Evolutionary conservation across 257 asterid genomes (phyloP).

Genomic region (Leptodermis oblonga): DNA sequence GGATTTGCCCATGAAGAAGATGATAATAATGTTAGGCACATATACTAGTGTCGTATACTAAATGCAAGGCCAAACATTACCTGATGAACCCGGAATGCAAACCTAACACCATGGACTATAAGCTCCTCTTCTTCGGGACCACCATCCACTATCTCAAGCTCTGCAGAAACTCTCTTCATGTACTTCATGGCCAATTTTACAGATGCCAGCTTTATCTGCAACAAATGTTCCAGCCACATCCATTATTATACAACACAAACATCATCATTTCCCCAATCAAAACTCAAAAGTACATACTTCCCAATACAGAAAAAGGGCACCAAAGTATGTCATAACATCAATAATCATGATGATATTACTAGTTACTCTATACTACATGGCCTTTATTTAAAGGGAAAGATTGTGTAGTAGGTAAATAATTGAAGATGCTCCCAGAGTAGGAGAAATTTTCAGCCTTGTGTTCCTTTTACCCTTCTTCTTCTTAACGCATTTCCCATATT

Average conservation of each 20-base stretch:
- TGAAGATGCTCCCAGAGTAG: neutral
- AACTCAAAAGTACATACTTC: neutral
- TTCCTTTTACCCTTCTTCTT: too few species aligned
- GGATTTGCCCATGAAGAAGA: neutral
- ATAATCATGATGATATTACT: neutral
- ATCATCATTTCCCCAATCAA: conserved; percentile 26
- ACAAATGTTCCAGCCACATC: conserved; percentile 5
- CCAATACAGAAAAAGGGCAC: neutral
- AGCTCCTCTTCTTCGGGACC: conserved; percentile 97
- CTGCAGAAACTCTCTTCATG: conserved; percentile 90
- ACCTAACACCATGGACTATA: conserved; percentile 78
- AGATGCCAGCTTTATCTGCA: conserved; percentile 95
- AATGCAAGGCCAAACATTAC: conserved; percentile 32
- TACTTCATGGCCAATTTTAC: conserved; percentile 95
- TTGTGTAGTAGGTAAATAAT: neutral
- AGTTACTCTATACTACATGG: neutral
- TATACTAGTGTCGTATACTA: conserved; percentile 6
- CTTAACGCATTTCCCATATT: neutral
- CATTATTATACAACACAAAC: neutral
- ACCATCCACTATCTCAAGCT: conserved; percentile 66
- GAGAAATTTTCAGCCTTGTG: neutral
- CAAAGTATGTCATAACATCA: neutral
- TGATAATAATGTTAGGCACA: neutral
- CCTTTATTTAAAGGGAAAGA: too few species aligned
- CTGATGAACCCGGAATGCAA: conserved; percentile 97